Evolutionary conservation across 2,329 filamentous ascomycete species (phyloP).

Genomic region (Periglandula ipomoeae): DNA sequence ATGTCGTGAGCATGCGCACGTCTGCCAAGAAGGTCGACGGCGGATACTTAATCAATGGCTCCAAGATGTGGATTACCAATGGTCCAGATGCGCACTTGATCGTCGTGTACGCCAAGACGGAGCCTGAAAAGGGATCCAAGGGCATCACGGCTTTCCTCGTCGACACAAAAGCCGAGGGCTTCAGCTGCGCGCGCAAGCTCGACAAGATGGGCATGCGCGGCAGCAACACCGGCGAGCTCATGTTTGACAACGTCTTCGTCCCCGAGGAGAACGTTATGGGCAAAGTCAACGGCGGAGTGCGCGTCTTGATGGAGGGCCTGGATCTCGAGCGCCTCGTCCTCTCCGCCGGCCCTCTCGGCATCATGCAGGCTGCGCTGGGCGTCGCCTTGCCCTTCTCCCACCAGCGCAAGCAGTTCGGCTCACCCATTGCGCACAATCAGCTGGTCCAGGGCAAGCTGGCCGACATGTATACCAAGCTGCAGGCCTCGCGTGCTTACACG

Average conservation of each 20-base stretch:
- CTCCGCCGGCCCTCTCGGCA: constrained; percentile 78
- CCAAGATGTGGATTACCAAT: constrained; percentile 99
- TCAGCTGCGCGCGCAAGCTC: constrained; percentile 80
- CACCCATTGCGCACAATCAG: constrained; percentile 84
- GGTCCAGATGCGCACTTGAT: constrained; percentile 88
- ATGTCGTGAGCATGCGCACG: constrained; percentile 94
- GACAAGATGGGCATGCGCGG: constrained; percentile 99
- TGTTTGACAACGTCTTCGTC: constrained; percentile 87
- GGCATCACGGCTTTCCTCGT: constrained; percentile 95
- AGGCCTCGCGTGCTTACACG: constrained; percentile 77
- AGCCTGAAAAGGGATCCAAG: constrained; percentile 69
- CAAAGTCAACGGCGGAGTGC: constrained; percentile 69
- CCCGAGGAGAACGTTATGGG: constrained; percentile 76
- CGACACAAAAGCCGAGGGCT: constrained; percentile 61
- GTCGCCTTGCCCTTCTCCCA: constrained; percentile 83
- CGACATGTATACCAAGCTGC: constrained; percentile 94
- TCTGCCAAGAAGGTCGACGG: constrained; percentile 72
- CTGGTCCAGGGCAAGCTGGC: constrained; percentile 87
- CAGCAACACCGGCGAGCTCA: constrained; percentile 88
- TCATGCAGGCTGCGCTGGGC: constrained; percentile 90
- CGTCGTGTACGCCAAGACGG: constrained; percentile 95
- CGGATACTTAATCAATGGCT: constrained; percentile 77
- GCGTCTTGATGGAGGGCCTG: constrained; percentile 90
- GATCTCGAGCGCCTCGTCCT: constrained; percentile 91
- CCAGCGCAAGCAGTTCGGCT: constrained; percentile 78